phyloP scores from a whole-genome alignment of 2,329 filamentous ascomycete genomes.

The Fusarium sulawesiense region DNA sequence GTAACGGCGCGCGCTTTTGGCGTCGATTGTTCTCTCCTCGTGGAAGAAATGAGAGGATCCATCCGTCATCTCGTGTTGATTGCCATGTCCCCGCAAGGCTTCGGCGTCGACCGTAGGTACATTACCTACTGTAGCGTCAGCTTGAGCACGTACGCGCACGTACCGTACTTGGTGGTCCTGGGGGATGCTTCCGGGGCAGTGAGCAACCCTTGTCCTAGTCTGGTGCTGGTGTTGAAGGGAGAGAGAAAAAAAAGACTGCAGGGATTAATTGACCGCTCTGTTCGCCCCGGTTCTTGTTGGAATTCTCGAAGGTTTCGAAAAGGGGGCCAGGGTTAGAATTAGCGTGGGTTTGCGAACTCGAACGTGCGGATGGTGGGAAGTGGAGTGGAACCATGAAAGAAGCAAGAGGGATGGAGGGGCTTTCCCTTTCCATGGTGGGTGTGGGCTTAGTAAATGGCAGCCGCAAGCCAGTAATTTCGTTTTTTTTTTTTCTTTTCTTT shows the following conservation, averaged over 20 bases:
- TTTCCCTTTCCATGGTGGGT: constrained; percentile 2
- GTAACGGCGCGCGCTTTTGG: constrained; percentile 12
- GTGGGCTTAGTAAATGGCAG: constrained; percentile 10
- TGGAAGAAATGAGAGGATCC: constrained; percentile 46
- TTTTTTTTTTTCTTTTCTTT: not conserved
- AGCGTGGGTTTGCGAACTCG: constrained; percentile 41
- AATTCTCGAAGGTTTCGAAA: constrained; percentile 50
- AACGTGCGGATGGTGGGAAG: constrained; percentile 33
- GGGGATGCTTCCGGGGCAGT: constrained; percentile 32
- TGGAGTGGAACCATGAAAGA: constrained; percentile 7
- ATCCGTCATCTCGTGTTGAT: constrained; percentile 49
- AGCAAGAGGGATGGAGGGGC: constrained; percentile 10
- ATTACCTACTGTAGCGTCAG: constrained; percentile 11
- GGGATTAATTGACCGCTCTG: constrained; percentile 45
- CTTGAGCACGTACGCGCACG: constrained; percentile 18
- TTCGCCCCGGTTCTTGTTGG: constrained; percentile 45
- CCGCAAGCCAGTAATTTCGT: constrained; percentile 33
- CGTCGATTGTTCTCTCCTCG: constrained; percentile 13
- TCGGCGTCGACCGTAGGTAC: constrained; percentile 41
- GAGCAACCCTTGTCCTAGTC: constrained; percentile 32
- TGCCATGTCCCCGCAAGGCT: constrained; percentile 44
- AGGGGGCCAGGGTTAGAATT: constrained; percentile 42
- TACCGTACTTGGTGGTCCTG: not conserved
- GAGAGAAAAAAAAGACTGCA: constrained; percentile 23
- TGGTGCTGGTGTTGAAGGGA: constrained; percentile 38